Evolutionary conservation across 495 filamentous ascomycete genomes (phyloP), one percentile per base, ranked within the genome.

Genomic region (Astrothelium subdiscretum): DNA sequence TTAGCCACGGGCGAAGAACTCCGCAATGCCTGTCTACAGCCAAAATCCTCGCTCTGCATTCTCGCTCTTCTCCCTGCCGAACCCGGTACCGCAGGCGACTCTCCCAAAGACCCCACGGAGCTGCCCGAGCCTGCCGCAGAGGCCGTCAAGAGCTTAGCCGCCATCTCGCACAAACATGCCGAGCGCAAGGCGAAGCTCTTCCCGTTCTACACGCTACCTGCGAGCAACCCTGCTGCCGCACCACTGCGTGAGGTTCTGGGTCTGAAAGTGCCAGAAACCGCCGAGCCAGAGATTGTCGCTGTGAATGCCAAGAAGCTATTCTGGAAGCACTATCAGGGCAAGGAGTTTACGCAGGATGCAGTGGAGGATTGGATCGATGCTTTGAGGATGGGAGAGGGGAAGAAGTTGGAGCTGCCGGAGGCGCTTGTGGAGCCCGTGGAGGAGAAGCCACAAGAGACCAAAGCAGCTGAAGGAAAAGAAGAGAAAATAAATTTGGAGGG

Each of bases 301-400:
- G 68, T 95, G 40, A 97, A 96, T 73, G 89, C 83, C 10, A 85
- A 89, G 66, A 80, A 91, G 38, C 83, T 84, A 26, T 97, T 94
- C 95, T 95, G 85, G 81, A 84, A 87, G 64, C 83, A 80, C 40
- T 95, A 87, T 67, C 75, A 79, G 38, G 75, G 77, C 3, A 74
- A 70, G 18, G 81, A 85, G 26, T 69, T 61, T 89, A 84, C 63
- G 78, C 77, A 12, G 70, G 80, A 32, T 78, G 79, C 79, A 11
- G 74, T 97, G 38, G 90, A 95, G 73, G 76, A 78, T 59, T 97
- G 91, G 91, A 80, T 97, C 64, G 94, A 98, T 71, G 82, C 80
- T 2, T 90, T 97, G 65, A 83, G 88, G 27, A 77, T 98, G 70
- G 90, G 91, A 52, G 95, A 96, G 67, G 87, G 87, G 5, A 72